These are phyloP conservation scores for Mortierella claussenii DNA, from an alignment of 192 early-diverging fungal genomes.

Conservation along the genomic window DNA sequence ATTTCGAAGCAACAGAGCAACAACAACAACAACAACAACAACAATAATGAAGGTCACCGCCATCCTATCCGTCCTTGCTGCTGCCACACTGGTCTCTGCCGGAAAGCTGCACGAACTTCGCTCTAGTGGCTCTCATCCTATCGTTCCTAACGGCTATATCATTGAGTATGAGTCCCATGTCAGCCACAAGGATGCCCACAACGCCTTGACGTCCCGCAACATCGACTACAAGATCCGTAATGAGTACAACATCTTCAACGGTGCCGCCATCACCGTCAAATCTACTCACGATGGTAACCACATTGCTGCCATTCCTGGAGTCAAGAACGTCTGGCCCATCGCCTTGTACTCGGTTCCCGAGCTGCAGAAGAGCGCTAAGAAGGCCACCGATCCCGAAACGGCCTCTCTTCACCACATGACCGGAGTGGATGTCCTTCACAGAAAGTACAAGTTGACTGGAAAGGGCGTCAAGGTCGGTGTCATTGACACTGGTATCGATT, in stretches of 20 bases:
- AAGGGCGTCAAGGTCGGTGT: constrained; percentile 65
- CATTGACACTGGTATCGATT: constrained; percentile 70
- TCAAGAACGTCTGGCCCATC: constrained; percentile 62
- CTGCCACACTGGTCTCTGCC: constrained; percentile 46
- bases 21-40: too few species aligned
- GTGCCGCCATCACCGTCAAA: constrained; percentile 55
- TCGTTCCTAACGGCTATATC: constrained; percentile 27
- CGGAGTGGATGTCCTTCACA: constrained; percentile 50
- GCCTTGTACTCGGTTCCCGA: constrained; percentile 34
- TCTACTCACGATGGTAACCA: constrained; percentile 28
- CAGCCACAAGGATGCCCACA: constrained; percentile 15
- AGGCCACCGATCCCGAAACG: constrained; percentile 16
- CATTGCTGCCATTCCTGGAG: constrained; percentile 36
- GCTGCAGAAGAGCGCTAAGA: constrained; percentile 21
- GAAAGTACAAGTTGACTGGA: constrained; percentile 49
- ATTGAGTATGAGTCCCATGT: constrained; percentile 31
- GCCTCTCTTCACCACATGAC: constrained; percentile 55
- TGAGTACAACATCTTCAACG: constrained; percentile 60
- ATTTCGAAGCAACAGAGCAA: too few species aligned
- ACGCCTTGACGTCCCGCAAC: constrained; percentile 22
- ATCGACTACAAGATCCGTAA: constrained; percentile 52
- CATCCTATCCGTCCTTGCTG: constrained; percentile 41
- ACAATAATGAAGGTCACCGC: constrained; percentile 46
- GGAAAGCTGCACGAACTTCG: constrained; percentile 32
- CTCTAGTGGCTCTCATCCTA: background rate